Conservation (phyloP, 1,284 basidiomycete species). For the Exsudoporus floridanus region DNA sequence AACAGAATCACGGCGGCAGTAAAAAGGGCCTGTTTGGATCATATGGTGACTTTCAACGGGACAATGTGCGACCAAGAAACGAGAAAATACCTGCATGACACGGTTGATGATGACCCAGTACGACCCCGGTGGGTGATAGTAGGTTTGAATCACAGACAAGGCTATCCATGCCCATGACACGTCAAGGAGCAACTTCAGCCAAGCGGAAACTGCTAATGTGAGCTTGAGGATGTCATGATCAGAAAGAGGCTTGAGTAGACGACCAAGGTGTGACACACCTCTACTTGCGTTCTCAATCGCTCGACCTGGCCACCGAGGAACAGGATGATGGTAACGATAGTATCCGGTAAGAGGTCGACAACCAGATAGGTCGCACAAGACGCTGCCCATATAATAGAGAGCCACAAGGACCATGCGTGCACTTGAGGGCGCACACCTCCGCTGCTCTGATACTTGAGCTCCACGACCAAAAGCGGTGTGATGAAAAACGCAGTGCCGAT, state of each 20-base stretch:
- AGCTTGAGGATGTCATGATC: constrained; percentile 42
- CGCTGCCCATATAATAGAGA: constrained; percentile 68
- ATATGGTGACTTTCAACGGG: constrained; percentile 1
- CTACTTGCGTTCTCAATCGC: constrained; percentile 60
- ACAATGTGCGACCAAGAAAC: background rate
- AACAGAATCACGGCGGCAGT: constrained; percentile 61
- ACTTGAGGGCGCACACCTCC: constrained; percentile 54
- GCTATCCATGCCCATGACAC: constrained; percentile 71
- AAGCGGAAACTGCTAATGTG: constrained; percentile 65
- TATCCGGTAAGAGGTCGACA: constrained; percentile 61
- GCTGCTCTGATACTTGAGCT: constrained; percentile 53
- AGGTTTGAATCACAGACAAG: constrained; percentile 56
- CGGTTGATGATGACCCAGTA: constrained; percentile 72
- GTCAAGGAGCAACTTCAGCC: constrained; percentile 68
- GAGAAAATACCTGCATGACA: constrained; percentile 57
- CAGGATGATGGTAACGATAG: constrained; percentile 54
- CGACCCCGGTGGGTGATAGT: constrained; percentile 56
- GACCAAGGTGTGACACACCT: constrained; percentile 42
- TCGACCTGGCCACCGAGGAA: constrained; percentile 63
- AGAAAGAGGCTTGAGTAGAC: background rate
- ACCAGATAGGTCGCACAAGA: constrained; percentile 59
- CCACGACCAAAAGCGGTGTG: constrained; percentile 66
- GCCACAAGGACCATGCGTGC: constrained; percentile 71
- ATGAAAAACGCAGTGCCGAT: constrained; percentile 65
- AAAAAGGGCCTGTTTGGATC: constrained; percentile 55